Conservation (phyloP, 2,329 filamentous ascomycete genomes). For the Tolypocladium ophioglossoides region DNA sequence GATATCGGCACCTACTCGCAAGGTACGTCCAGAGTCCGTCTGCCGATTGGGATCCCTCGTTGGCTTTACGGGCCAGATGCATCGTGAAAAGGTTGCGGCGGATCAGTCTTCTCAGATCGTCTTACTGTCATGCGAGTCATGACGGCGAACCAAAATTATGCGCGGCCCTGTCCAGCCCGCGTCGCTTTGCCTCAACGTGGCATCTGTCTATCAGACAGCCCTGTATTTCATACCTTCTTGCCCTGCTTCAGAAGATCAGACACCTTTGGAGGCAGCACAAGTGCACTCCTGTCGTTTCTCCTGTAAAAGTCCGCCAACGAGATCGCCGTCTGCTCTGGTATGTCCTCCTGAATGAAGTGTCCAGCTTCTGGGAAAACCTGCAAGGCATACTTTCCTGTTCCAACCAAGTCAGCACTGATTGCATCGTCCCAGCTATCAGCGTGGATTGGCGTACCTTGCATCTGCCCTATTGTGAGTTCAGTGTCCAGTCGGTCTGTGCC, state of each 20-base stretch:
- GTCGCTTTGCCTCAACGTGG: background rate
- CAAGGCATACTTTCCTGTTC: slow-evolving; percentile 77
- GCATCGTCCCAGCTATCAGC: background rate
- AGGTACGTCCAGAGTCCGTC: background rate
- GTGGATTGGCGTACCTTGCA: slow-evolving; percentile 57
- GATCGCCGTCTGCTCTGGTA: slow-evolving; percentile 79
- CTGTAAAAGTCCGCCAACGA: slow-evolving; percentile 84
- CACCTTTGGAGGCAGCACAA: slow-evolving; percentile 90
- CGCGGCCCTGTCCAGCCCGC: background rate
- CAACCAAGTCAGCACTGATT: background rate
- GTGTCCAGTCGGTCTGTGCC: slow-evolving; percentile 86
- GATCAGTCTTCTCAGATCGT: too few species aligned
- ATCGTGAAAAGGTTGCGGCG: background rate
- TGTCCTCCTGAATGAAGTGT: slow-evolving; percentile 94
- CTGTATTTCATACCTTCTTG: slow-evolving; percentile 39
- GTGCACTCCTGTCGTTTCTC: slow-evolving; percentile 73
- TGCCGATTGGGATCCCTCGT: background rate
- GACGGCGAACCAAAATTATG: background rate
- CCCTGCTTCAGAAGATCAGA: slow-evolving; percentile 57
- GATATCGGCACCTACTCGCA: background rate
- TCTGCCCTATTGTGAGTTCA: slow-evolving; percentile 89
- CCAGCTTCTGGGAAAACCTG: slow-evolving; percentile 92
- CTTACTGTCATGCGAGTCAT: background rate
- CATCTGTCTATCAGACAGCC: background rate
- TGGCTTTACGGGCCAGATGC: background rate